Base-by-base conservation (phyloP, 768 basidiomycete genomes). In the Melanogaster broomeanus region DNA sequence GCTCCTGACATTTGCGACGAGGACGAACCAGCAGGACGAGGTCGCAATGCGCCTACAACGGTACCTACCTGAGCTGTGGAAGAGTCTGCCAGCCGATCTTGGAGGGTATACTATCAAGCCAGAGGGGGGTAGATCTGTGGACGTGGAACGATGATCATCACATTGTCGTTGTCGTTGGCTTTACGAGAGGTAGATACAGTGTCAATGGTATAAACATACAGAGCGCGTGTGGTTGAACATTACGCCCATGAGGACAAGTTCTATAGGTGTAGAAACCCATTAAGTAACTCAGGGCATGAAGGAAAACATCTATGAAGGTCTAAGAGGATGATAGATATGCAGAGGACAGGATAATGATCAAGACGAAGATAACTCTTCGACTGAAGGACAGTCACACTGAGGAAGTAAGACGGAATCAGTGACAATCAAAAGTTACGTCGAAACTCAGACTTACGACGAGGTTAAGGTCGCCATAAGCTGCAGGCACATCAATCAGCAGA, bases 391-490 rank as follows among this genome's bases (percentile, higher is more conserved):
- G 64, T 91, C 87, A 59, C 91, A 93, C 90, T 92, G 60, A 12
- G 43, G 45, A 52, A 45, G 35, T 24, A 42, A 15, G 4, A 18
- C 21, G 31, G 56, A 42, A 34, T 57, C 40, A 60, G 61, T 28
- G 15, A 45, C 8, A 37, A 40, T 27, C 28, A 30, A 11, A 37
- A 31, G 15, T 13, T 40, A 43, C 30, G 45, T 34, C 37, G 57
- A 45, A 30, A 19, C 16, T 10, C 21, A 41, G 12, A 82, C 89
- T 79, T 64, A 89, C 88, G 64, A 92, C 78, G 25, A 98, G 79
- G 68, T 98, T 93, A 51, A 91, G 72, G 70, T 99, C 96, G 39
- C 96, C 96, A 63, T 90, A 95, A 10, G 93, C 93, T 95, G 53
- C 39, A 48, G 38, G 39, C 55, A 43, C 25, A 31, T 45, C 12